Evolutionary conservation across 148 eudicot species (phyloP), one percentile per base, ranked within the genome.

Genomic region (Gaultheria prostrata): DNA sequence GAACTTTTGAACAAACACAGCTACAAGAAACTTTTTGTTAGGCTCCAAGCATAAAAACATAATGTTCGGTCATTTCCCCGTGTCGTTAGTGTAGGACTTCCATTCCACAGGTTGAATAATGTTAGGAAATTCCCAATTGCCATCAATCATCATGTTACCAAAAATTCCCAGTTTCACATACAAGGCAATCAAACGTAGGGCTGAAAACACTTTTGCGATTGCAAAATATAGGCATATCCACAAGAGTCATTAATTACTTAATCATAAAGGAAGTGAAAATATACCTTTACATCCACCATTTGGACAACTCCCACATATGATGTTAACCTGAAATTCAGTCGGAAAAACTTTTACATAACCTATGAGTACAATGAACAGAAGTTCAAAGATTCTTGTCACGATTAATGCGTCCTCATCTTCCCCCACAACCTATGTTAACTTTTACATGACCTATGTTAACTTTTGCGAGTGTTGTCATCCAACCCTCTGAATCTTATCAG

Each of bases 231-330:
- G 6, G 28, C 77, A 45, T 74, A 50, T 50, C 61, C 39, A 26
- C 15, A 65, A 80, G 32, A 39, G 56, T 24, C 24, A 59, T 43
- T 61, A 46, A 75, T 45, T 46, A 11, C 54, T 1, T 21, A 75
- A 24, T n/a, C 51, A 73, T 39, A 14, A 80, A 80, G 81, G 33
- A 59, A 45, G 26, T 35, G 75, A 24, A 61, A 20, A 81, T 53
- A 24, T 81, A 94, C 98, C 95, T 93, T 90, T 90, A 84, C 98
- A 96, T 77, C 89, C 82, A 50, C 91, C 92, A 85, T 84, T 88
- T 30, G 80, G 89, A 85, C 98, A 96, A 85, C 74, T 88, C 82
- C 98, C 97, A 80, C 98, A 96, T n/a, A 89, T 85, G 82, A 96
- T 89, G 85, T 93, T 93, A 30, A 96, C 95, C 98, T 96, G 90